Percentiles rank a stretch among this genome's conserved stretches.
Evolutionary conservation across 768 basidiomycete genomes (phyloP).

Genomic region (Pluteus cervinus): DNA sequence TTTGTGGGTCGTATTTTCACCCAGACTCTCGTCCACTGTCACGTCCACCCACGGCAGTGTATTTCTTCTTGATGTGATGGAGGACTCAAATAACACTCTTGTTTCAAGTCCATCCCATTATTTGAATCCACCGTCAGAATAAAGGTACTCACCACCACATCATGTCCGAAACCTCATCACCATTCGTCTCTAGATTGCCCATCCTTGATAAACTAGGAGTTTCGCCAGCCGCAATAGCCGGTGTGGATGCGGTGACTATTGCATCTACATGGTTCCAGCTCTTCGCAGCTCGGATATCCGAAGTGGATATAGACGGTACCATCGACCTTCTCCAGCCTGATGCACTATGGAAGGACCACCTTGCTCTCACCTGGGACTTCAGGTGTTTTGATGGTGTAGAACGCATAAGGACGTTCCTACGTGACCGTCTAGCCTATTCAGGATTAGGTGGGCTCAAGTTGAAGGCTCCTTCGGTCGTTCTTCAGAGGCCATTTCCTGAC

Average conservation of each 20-base stretch:
- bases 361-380: slow-evolving; percentile 61
- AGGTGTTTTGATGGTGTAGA: slow-evolving; percentile 44
- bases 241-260: neutral
- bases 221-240: neutral
- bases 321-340: slow-evolving; percentile 9
- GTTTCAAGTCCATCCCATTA: too few relatives aligned
- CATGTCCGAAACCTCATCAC: too few relatives aligned
- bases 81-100: too few relatives aligned
- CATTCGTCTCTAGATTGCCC: slow-evolving; percentile 7
- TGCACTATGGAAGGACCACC: slow-evolving; percentile 53
- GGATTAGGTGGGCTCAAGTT: slow-evolving; percentile 20
- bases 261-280: neutral
- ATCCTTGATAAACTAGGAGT: slow-evolving; percentile 7
- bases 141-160: slow-evolving; percentile 4
- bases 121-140: too few relatives aligned
- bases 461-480: slow-evolving; percentile 4
- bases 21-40: too few relatives aligned
- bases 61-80: too few relatives aligned
- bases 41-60: too few relatives aligned
- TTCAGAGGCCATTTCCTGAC: slow-evolving; percentile 42
- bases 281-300: neutral
- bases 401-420: slow-evolving; percentile 37
- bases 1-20: too few relatives aligned
- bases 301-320: neutral
- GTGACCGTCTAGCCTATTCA: slow-evolving; percentile 32